A percentile compares a stretch with the other conserved stretches of the same genome.
These are phyloP conservation scores for Oehlia diaphana DNA, from an alignment of 192 early-diverging fungal species.

Conservation along the genomic window DNA sequence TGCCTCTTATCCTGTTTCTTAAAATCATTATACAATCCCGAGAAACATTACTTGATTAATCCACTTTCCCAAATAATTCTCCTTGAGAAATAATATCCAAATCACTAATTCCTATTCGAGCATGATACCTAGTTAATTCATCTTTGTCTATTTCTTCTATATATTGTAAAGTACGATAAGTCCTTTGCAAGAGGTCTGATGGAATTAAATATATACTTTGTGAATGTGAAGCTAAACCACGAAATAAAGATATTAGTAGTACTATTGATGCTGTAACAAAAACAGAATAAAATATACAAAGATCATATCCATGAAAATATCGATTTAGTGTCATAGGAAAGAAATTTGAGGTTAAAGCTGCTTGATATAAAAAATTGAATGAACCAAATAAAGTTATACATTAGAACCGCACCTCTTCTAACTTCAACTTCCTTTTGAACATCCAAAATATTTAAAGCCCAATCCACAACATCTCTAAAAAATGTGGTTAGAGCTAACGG, in stretches of 20 bases:
- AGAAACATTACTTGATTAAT: too few species aligned
- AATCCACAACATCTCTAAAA: slow-evolving; percentile 65
- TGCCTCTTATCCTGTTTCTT: too few species aligned
- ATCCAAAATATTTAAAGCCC: slow-evolving; percentile 68
- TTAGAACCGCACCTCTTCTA: slow-evolving; percentile 51
- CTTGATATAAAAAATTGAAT: background rate
- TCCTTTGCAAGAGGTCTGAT: slow-evolving; percentile 52
- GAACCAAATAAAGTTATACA: too few species aligned
- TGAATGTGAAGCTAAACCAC: slow-evolving; percentile 58
- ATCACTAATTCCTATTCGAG: slow-evolving; percentile 67
- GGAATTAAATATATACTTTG: slow-evolving; percentile 57
- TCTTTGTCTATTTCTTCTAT: slow-evolving; percentile 70
- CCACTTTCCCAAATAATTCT: background rate
- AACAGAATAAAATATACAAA: background rate
- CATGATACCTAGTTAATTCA: slow-evolving; percentile 69
- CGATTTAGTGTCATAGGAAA: background rate
- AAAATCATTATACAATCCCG: too few species aligned
- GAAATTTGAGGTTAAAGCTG: background rate
- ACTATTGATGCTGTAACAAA: slow-evolving; percentile 64
- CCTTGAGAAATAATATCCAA: slow-evolving; percentile 55
- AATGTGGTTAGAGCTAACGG: slow-evolving; percentile 69
- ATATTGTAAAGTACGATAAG: slow-evolving; percentile 60
- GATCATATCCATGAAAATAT: background rate
- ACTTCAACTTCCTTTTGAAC: slow-evolving; percentile 62
- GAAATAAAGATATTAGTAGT: slow-evolving; percentile 65